Base-by-base conservation (phyloP, 345 rosid species). In the Crucihimalaya himalaica region DNA sequence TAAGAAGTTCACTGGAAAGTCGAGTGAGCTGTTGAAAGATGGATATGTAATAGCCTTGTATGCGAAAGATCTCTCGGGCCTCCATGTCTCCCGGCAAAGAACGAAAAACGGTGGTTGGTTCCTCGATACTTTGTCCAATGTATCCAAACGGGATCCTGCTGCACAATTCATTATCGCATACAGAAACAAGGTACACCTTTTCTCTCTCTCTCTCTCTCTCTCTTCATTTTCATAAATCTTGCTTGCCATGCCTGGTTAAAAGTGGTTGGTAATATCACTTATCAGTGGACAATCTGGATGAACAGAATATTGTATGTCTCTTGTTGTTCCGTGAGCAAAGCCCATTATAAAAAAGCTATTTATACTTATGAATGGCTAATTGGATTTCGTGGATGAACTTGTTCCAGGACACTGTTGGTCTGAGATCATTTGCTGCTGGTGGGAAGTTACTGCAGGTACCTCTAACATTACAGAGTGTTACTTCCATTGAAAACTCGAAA, bases 341-440 rank as follows among this genome's bases (percentile, higher is more conserved):
- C 42, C 18, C 58, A 4, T 21, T 46, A 11, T 32, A 16, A 20
- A 37, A 37, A 37, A 37, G 5, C 14, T 37, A 37, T 3, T 10
- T 37, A 37, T 37, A 3, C 14, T 10, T 37, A 11, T 37, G 61
- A 67, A 21, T 50, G 63, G 28, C 62, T 75, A 20, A 75, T 61
- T 39, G 14, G 29, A 53, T 25, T 27, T 69, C 74, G 42, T 55
- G 43, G 1, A 47, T 25, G 53, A 46, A 43, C 28, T n/a, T 67
- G 15, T 57, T 72, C 42, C 86, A 96, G 99, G 98, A 92, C 55
- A 87, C 91, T n/a, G 86, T 96, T 79, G 99, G 98, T 55, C 64
- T 96, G 84, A 91, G 99, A 13, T 96, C 99, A 65, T 92, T 96
- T 86, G 92, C 98, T 85, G 95, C 99, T 25, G 99, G 99, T 67